These are phyloP conservation scores for Vicia villosa DNA, from an alignment of 306 rosid species.

Conservation along the genomic window DNA sequence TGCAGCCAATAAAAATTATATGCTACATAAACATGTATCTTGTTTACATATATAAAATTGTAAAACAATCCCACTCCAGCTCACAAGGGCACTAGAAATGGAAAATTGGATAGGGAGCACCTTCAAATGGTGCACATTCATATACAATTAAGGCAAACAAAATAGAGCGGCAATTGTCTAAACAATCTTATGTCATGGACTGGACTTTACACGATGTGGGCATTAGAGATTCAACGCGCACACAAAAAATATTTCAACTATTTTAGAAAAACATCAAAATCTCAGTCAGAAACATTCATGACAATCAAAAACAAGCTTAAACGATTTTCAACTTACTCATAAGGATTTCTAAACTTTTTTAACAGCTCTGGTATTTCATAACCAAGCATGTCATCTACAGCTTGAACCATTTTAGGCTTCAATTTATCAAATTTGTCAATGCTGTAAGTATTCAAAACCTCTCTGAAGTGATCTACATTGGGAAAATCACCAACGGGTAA, in stretches of 20 bases:
- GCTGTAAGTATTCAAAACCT: constrained; percentile 65
- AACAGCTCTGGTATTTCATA: constrained; percentile 89
- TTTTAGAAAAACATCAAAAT: not conserved
- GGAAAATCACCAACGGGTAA: constrained; percentile 95
- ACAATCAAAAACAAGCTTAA: constrained; percentile 12
- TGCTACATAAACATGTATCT: not conserved
- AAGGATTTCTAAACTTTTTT: constrained; percentile 85
- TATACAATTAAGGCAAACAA: not conserved
- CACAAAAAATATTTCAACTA: not conserved
- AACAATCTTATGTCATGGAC: constrained; percentile 1
- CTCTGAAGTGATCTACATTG: constrained; percentile 69
- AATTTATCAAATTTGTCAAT: constrained; percentile 87
- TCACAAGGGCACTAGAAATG: not conserved
- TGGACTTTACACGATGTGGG: not conserved
- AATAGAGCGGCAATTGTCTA: not conserved
- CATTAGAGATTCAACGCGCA: not conserved
- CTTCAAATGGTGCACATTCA: not conserved
- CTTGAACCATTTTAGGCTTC: constrained; percentile 90
- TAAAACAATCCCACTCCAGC: not conserved
- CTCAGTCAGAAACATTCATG: constrained; percentile 2
- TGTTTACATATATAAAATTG: not conserved
- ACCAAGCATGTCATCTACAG: constrained; percentile 92
- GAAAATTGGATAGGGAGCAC: not conserved
- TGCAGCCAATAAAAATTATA: not conserved
- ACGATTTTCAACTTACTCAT: constrained; percentile 45